These are phyloP conservation scores for Didymella sp. DNA, from an alignment of 2,329 filamentous ascomycete genomes.

Conservation along the genomic window DNA sequence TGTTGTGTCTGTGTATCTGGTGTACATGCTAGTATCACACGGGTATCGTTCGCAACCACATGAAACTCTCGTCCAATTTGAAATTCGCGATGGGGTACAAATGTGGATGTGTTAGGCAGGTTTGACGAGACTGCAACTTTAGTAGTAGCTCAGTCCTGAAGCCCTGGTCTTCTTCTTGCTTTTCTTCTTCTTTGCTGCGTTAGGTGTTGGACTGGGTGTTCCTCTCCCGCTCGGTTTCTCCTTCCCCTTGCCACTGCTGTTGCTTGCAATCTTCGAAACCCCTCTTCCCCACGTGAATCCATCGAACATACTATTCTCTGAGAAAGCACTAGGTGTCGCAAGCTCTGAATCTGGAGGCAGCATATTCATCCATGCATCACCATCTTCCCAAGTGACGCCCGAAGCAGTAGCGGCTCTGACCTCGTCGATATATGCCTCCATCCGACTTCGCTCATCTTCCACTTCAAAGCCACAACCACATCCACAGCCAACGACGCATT, in stretches of 20 bases:
- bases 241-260: slow-evolving; percentile 18
- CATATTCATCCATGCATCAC: slow-evolving; percentile 31
- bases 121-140: neutral
- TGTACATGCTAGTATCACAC: slow-evolving; percentile 14
- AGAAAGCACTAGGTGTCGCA: slow-evolving; percentile 27
- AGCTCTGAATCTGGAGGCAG: slow-evolving; percentile 26
- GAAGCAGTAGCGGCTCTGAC: slow-evolving; percentile 37
- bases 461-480: slow-evolving; percentile 42
- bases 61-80: neutral
- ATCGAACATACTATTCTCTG: slow-evolving; percentile 24
- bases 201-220: slow-evolving; percentile 23
- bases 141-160: slow-evolving; percentile 42
- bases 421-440: slow-evolving; percentile 41
- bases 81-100: neutral
- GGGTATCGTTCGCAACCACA: slow-evolving; percentile 11
- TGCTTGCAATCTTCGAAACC: slow-evolving; percentile 24
- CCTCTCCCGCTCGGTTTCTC: slow-evolving; percentile 21
- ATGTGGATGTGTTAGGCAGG: neutral
- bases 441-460: slow-evolving; percentile 32
- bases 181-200: slow-evolving; percentile 30
- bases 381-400: slow-evolving; percentile 38
- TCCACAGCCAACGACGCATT: slow-evolving; percentile 42
- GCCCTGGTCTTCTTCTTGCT: slow-evolving; percentile 35
- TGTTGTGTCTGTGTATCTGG: neutral
- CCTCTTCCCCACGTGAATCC: slow-evolving; percentile 29